Evolutionary conservation across 257 asterid species (phyloP), one percentile per base, ranked within the genome.

Genomic region (Striga asiatica): DNA sequence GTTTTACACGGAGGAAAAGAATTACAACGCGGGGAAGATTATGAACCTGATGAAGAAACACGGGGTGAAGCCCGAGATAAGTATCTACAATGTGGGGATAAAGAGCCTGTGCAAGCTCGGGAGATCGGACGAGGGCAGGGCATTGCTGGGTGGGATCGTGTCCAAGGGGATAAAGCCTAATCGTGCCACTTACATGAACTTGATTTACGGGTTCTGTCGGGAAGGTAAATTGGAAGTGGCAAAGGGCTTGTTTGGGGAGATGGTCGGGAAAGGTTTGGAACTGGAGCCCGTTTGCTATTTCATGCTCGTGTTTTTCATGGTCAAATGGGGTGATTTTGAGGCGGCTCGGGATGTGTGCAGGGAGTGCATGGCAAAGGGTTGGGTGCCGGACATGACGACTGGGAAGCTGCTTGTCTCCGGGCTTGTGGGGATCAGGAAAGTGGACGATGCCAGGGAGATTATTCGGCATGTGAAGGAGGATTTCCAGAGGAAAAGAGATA

Each of bases 391-490:
- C 70, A 41, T 81, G 56, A 29, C 88, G 0, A 78, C 79, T 24
- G 81, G 79, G 97, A 84, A 58, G 69, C 31, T 61, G 38, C 98
- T 91, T n/a, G 95, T 88, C 21, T 66, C 73, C 37, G 95, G 95
- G 27, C 66, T 92, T 28, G 81, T 66, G 57, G 72, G 80, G 65
- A 74, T 71, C 45, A 73, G 66, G 6, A 88, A 71, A 65, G 74
- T 77, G 47, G 77, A 76, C 8, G 95, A 84, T 18, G 94, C 97
- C 0, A 78, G 52, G 57, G 76, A 76, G 29, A 72, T 88, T 18
- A 68, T 88, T 17, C 64, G 72, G 16, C 75, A 56, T 60, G 54
- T 88, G 66, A 87, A 79, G 74, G 74, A 66, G 74, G 82, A 69
- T 45, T 88, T 84, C 66, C 13, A 78, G 1, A 68, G 64, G 38